Evolutionary conservation across 2,329 filamentous ascomycete species (phyloP).

Genomic region (Ophiostoma montium): DNA sequence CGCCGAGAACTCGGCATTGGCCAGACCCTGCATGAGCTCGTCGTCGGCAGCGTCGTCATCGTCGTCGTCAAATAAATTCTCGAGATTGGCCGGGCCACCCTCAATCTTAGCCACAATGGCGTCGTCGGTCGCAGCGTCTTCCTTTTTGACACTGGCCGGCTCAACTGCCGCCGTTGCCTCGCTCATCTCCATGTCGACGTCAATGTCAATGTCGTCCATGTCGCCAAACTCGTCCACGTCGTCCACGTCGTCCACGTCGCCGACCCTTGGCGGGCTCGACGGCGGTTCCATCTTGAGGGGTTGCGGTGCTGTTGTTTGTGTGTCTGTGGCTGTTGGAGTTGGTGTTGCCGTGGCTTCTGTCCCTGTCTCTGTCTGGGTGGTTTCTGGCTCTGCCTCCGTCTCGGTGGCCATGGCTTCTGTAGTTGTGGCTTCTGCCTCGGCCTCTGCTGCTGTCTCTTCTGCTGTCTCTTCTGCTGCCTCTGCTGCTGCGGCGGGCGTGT

Average conservation of each 20-base stretch:
- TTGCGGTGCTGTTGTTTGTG: not conserved
- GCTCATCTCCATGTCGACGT: slow-evolving; percentile 19
- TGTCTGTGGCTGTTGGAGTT: slow-evolving; percentile 14
- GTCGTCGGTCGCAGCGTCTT: slow-evolving; percentile 1
- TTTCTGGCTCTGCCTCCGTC: not conserved
- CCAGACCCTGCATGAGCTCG: slow-evolving; percentile 39
- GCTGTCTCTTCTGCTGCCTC: too few relatives aligned
- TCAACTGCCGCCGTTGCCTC: slow-evolving; percentile 10
- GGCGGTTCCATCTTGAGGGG: slow-evolving; percentile 5
- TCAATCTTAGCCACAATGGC: slow-evolving; percentile 21
- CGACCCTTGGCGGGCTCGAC: slow-evolving; percentile 3
- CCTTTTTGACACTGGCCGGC: not conserved
- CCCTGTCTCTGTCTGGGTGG: not conserved
- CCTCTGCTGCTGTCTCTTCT: not conserved
- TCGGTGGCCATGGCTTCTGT: not conserved
- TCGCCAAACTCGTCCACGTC: slow-evolving; percentile 16
- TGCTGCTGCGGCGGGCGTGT: slow-evolving; percentile 4
- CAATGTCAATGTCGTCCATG: slow-evolving; percentile 18
- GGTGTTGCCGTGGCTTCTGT: not conserved
- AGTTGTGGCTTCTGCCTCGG: slow-evolving; percentile 7
- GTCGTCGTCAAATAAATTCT: slow-evolving; percentile 41
- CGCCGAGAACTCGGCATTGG: not conserved
- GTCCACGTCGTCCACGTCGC: not conserved
- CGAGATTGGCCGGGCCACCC: slow-evolving; percentile 32
- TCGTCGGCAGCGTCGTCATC: slow-evolving; percentile 33